Evolutionary conservation across 768 basidiomycete genomes (phyloP), one percentile per base, ranked within the genome.

Genomic region (Panaeolus cyanescens): DNA sequence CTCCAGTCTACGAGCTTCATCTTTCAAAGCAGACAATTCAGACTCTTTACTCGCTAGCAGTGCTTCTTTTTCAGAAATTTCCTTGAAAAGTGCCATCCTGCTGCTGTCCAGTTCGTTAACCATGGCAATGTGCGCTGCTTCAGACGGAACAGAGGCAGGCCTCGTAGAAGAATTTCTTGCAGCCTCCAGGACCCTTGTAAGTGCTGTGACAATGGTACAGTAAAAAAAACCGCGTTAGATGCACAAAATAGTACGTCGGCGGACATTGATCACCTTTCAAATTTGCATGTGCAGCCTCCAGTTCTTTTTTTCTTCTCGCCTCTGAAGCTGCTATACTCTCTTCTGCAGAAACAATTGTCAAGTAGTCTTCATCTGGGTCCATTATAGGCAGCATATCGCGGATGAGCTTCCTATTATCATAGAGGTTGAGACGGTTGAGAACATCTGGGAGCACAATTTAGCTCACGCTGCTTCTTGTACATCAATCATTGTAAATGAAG

Each of bases 291-390:
- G 85, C 81, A 50, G 89, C 85, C 53, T 92, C 91, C 0, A 89
- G 71, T 45, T 90, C 89, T 66, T 85, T 88, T 73, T 84, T 89
- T 55, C 86, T 77, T 58, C 74, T 79, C 6, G 81, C 76, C 61
- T 88, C 84, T 9, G 84, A 84, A 6, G 79, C 66, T 13, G 82
- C 82, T 69, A 91, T 86, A 64, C 82, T 86, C 61, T 92, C 86
- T 65, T 93, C 90, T 7, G 90, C 87, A 6, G 83, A 85, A 15
- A 87, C 85, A 54, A 93, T 90, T 12, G 89, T 88, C 60, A 89
- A 75, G 69, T 86, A 92, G 72, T 93, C 92, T 57, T 92, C 90
- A 40, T 89, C 87, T 10, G 90, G 89, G 67, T 91, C 87, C 58
- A 93, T 90, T 60, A 92, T 86, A 3, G 83, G 81, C 32, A 83